Evolutionary conservation across 352 stramenopile genomes (phyloP), one percentile per base, ranked within the genome.

Genomic region (Phytophthora hybrid): DNA sequence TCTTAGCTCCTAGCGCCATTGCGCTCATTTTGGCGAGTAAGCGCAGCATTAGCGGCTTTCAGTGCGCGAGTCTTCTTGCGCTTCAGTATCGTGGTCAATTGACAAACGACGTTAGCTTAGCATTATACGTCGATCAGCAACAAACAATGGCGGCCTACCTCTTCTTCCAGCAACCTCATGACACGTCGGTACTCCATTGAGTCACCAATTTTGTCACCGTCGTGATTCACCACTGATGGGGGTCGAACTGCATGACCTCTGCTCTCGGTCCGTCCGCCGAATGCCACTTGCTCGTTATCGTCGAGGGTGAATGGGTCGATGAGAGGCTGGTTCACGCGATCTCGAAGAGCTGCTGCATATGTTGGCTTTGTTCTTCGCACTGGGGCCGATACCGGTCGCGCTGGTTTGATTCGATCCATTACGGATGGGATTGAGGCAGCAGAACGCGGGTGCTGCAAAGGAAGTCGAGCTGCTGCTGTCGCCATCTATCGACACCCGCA

Each of bases 351-450:
- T 23, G 84, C 80, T 14, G 82, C 78, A 60, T 92, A 95, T 8
- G 77, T 85, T 18, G 76, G 55, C 51, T 88, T 91, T 1, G 79
- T 79, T 63, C 87, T 76, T 44, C 79, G 80, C 26, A 93, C 85
- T n/a, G 89, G 89, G 8, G 89, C 89, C 19, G 87, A 96, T 19
- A 92, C 80, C 19, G 89, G 87, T 18, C 87, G 78, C 14, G 73
- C 63, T 6, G 71, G 19, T 14, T 72, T 77, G 8, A 39, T 61
- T 71, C 64, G 58, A 26, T 61, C 41, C 44, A 55, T 56, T n/a
- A 23, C 49, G 32, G 44, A 37, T 58, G 47, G n/a, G 26, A 52
- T 63, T 18, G 49, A 37, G 14, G 59, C 29, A 53, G 54, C 52
- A 53, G 69, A 58, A 14, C 51, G 51, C 37, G 56, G 18, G 49